Evolutionary conservation across 2,329 filamentous ascomycete genomes (phyloP), one percentile per base, ranked within the genome.

Genomic region (Emergomyces pasteurianus): DNA sequence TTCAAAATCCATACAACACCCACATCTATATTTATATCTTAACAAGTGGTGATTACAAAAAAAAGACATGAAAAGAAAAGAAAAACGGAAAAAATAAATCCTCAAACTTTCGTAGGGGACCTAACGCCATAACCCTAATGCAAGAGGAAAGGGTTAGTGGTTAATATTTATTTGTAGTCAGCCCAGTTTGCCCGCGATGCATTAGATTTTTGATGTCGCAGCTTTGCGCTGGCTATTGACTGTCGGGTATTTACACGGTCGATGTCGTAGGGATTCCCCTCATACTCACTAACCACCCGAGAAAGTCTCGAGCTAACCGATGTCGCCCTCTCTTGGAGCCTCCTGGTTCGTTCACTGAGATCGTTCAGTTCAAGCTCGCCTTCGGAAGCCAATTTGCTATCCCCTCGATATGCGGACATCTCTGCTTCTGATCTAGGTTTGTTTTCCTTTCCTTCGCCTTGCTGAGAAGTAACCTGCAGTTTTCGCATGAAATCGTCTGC

Each of bases 401-500:
- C 50, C 23, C 58, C 31, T 31, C 57, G 49, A 31, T 58, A 47
- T 16, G n/a, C 5, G 18, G n/a, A 14, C 23, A 18, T 28, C 14
- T 58, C 56, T 40, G 9, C 28, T 46, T 40, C 14, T n/a, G 50
- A 31, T 53, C 59, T 59, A 42, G 40, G 38, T 23, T 58, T 46
- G 18, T 12, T 31, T 52, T 59, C 50, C n/a, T 49, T 38, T 23
- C 38, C 58, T 34, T 43, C 59, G 9, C 26, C 59, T 26, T 59
- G 21, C 23, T 60, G n/a, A 14, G 36, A 55, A 18, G 49, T 40
- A 56, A 60, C 53, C 10, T 61, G 77, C 59, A 82, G 69, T 53
- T 74, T 74, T 58, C 73, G 71, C 73, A 87, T 78, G 62, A 87
- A 82, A 12, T 77, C 78, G 36, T 86, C 85, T 7, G 87, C 83